phyloP scores from a whole-genome alignment of 371 early-diverging fungal genomes.

The Actinomucor elegans region DNA sequence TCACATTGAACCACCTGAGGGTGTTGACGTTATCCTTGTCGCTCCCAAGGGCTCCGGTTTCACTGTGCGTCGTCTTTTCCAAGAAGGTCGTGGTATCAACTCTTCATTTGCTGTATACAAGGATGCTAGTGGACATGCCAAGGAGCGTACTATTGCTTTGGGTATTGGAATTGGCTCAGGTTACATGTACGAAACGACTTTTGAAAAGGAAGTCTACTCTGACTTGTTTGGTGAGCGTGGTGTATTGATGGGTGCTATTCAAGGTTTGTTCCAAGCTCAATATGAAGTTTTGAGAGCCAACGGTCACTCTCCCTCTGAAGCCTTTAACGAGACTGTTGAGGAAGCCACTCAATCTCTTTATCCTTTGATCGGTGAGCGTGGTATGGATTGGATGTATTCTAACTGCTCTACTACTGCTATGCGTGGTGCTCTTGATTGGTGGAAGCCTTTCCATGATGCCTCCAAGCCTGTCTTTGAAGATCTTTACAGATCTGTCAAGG shows the following conservation, averaged over 20 bases:
- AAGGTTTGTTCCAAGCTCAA: constrained; percentile 96
- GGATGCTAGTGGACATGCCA: constrained; percentile 90
- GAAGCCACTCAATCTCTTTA: constrained; percentile 98
- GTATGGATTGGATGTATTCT: constrained; percentile 97
- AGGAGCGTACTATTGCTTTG: constrained; percentile 89
- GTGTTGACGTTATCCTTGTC: constrained; percentile 94
- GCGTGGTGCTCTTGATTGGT: constrained; percentile 98
- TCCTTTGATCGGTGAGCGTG: constrained; percentile 94
- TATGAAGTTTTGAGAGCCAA: constrained; percentile 95
- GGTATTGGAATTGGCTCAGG: constrained; percentile 96
- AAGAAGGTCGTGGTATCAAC: constrained; percentile 97
- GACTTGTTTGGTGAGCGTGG: constrained; percentile 98
- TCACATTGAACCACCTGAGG: constrained; percentile 83
- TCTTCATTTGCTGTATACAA: constrained; percentile 95
- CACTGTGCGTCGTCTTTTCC: constrained; percentile 95
- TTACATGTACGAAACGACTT: constrained; percentile 96
- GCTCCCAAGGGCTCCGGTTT: constrained; percentile 97
- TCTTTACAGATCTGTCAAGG: constrained; percentile 84
- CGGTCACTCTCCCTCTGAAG: constrained; percentile 96
- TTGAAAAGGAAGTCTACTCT: constrained; percentile 96
- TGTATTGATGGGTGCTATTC: constrained; percentile 97
- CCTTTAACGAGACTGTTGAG: constrained; percentile 99
- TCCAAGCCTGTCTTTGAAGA: constrained; percentile 94
- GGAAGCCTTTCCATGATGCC: constrained; percentile 88
- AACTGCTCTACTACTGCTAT: constrained; percentile 96